Evolutionary conservation across 2,329 filamentous ascomycete species (phyloP), one percentile per base, ranked within the genome.

Genomic region (Peltaster fructicola): DNA sequence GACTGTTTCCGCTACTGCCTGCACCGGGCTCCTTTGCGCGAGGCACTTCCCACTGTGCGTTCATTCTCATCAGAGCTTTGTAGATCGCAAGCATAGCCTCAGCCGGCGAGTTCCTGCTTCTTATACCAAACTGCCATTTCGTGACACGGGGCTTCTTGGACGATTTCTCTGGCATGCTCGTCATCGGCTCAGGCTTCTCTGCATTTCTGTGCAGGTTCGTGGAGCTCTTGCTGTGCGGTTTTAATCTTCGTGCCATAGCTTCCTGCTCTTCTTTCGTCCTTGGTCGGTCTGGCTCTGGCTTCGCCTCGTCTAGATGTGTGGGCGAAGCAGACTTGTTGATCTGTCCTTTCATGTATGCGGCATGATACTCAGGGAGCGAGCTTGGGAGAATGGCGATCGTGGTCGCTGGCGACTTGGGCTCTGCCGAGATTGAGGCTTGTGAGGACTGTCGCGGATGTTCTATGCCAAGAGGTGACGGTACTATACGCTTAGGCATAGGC

Each of bases 61-160:
- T 84, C 43, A 93, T 73, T 37, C 84, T 84, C 32, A 73, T 63
- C 20, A 98, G 59, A 1, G 88, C 84, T 48, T 85, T 82, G 60
- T 93, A 93, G 28, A 98, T 88, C 43, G 85, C 93, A 14, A 91
- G 59, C 51, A 98, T 76, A 0, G 88, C 88, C 50, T 98, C 88
- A 41, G 84, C 81, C 1, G 88, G 88, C 28, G 81, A 77, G 44
- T 95, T 98, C 23, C 88, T 72, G 22, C 81, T 92, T 17, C 88
- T 70, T 33, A 98, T 98, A 29, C 88, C 88, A 47, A 98, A 98
- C 48, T 98, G 88, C 88, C 88, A 98, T 37, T 85, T 80, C 9
- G 84, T 79, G 1, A 77, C 77, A 44, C 79, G 82, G 4, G 63
- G 54, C 49, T 79, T 82, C 56, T 78, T 81, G 3, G 59, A 50